A percentile compares a stretch with the other conserved stretches of the same genome.
Conservation (phyloP, 2,329 filamentous ascomycete genomes). For the Tolypocladium capitatum region DNA sequence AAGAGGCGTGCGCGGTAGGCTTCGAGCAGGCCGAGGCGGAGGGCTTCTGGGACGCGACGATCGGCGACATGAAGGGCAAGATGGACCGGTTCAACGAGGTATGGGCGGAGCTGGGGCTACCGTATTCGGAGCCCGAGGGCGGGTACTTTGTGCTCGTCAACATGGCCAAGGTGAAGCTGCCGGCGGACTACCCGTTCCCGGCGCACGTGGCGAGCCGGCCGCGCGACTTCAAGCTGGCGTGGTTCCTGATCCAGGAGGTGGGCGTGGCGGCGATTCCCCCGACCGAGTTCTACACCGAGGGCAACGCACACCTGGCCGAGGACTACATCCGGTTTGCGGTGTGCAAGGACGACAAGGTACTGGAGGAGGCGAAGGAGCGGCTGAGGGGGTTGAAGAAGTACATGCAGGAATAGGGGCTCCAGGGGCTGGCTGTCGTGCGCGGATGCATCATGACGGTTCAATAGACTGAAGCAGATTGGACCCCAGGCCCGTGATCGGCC, state of each 20-base stretch:
- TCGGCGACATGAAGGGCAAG: slow-evolving; percentile 80
- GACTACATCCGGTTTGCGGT: slow-evolving; percentile 93
- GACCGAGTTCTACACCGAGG: slow-evolving; percentile 88
- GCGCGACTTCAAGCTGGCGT: slow-evolving; percentile 85
- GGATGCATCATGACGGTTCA: not conserved
- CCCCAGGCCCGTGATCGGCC: too few species aligned
- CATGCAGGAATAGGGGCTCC: slow-evolving; percentile 26
- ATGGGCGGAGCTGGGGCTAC: slow-evolving; percentile 61
- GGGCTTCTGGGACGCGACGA: slow-evolving; percentile 77
- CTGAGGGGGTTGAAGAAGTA: slow-evolving; percentile 62
- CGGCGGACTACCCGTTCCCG: slow-evolving; percentile 76
- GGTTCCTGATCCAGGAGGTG: slow-evolving; percentile 95
- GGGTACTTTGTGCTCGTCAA: slow-evolving; percentile 97
- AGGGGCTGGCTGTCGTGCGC: too few species aligned
- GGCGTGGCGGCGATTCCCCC: slow-evolving; percentile 93
- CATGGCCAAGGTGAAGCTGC: slow-evolving; percentile 74
- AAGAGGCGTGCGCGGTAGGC: slow-evolving; percentile 86
- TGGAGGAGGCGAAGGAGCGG: slow-evolving; percentile 66
- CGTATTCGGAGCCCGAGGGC: slow-evolving; percentile 85
- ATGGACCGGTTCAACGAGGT: slow-evolving; percentile 76
- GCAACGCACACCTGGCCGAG: slow-evolving; percentile 73
- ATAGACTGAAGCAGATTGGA: not conserved
- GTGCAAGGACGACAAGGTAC: slow-evolving; percentile 82
- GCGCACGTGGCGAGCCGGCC: slow-evolving; percentile 74
- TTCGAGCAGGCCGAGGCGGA: slow-evolving; percentile 79